A percentile compares a stretch with the other conserved stretches of the same genome.
Evolutionary conservation across 2,329 filamentous ascomycete genomes (phyloP).

Genomic region (Corynespora cassiicola): DNA sequence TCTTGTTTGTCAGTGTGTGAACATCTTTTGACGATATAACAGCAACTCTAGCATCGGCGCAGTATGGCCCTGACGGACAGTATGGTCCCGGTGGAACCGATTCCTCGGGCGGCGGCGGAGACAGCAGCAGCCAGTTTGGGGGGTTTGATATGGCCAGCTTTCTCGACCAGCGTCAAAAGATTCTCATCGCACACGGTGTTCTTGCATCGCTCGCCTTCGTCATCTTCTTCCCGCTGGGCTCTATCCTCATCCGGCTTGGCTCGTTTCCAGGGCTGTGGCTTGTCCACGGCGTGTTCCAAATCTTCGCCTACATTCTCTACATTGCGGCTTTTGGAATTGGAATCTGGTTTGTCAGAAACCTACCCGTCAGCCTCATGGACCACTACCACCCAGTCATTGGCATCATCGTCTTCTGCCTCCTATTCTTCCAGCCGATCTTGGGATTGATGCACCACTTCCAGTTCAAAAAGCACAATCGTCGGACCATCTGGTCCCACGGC

Average conservation of each 20-base stretch:
- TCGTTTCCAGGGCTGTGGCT: slow-evolving; percentile 50
- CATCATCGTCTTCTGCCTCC: slow-evolving; percentile 54
- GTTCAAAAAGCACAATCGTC: slow-evolving; percentile 54
- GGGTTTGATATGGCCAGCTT: too few relatives aligned
- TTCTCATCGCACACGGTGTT: slow-evolving; percentile 51
- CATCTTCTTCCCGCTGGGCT: slow-evolving; percentile 52
- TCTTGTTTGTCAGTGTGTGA: too few relatives aligned
- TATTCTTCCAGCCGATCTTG: slow-evolving; percentile 63
- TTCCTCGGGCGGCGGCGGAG: too few relatives aligned
- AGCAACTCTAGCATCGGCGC: slow-evolving; percentile 17
- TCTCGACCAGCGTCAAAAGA: slow-evolving; percentile 10
- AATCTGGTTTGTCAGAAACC: slow-evolving; percentile 53
- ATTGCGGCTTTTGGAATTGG: slow-evolving; percentile 60
- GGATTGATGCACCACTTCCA: slow-evolving; percentile 59
- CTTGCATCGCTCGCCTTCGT: slow-evolving; percentile 53
- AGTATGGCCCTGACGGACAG: slow-evolving; percentile 15
- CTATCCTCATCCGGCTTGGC: slow-evolving; percentile 50
- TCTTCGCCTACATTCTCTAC: slow-evolving; percentile 55
- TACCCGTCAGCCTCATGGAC: slow-evolving; percentile 32
- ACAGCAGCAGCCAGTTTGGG: too few relatives aligned
- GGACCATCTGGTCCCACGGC: slow-evolving; percentile 54
- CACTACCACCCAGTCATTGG: slow-evolving; percentile 61
- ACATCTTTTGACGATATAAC: background rate
- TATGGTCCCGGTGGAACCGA: slow-evolving; percentile 17
- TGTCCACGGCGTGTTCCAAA: slow-evolving; percentile 54